Evolutionary conservation across 2,329 filamentous ascomycete genomes (phyloP).

Genomic region (Sporothrix globosa): DNA sequence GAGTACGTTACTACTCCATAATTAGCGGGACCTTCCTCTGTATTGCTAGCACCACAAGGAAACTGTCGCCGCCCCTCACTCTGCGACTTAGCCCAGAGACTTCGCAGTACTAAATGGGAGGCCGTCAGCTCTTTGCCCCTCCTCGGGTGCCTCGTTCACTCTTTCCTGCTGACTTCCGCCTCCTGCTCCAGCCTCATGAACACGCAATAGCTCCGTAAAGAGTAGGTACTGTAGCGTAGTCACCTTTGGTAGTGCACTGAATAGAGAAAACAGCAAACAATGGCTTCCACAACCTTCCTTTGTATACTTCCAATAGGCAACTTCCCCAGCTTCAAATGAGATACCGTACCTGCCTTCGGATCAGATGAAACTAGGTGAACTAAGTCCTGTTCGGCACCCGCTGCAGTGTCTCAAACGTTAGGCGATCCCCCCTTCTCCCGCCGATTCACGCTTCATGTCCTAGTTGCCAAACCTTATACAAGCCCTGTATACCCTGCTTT

Average conservation of each 20-base stretch:
- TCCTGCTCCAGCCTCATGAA: neutral
- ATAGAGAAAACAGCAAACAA: neutral
- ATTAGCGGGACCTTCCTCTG: neutral
- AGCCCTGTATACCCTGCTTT: slow-evolving; percentile 13
- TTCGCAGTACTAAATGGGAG: slow-evolving; percentile 11
- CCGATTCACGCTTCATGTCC: neutral
- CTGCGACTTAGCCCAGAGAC: slow-evolving; percentile 4
- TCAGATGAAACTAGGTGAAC: slow-evolving; percentile 19
- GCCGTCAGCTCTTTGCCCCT: slow-evolving; percentile 30
- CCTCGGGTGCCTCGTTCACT: slow-evolving; percentile 4
- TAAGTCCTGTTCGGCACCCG: neutral
- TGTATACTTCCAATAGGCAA: neutral
- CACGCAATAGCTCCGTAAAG: neutral
- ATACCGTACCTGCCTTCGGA: neutral
- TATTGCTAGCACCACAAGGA: neutral
- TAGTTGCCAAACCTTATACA: slow-evolving; percentile 14
- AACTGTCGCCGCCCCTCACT: slow-evolving; percentile 11
- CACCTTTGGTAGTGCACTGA: neutral
- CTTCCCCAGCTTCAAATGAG: neutral
- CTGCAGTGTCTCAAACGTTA: slow-evolving; percentile 14
- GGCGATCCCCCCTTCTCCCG: slow-evolving; percentile 19
- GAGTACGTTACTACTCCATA: neutral
- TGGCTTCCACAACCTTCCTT: too few relatives aligned
- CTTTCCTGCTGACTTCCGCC: slow-evolving; percentile 10
- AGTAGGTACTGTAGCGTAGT: neutral